Conservation (phyloP, 1,284 basidiomycete species). For the Sparassis latifolia region DNA sequence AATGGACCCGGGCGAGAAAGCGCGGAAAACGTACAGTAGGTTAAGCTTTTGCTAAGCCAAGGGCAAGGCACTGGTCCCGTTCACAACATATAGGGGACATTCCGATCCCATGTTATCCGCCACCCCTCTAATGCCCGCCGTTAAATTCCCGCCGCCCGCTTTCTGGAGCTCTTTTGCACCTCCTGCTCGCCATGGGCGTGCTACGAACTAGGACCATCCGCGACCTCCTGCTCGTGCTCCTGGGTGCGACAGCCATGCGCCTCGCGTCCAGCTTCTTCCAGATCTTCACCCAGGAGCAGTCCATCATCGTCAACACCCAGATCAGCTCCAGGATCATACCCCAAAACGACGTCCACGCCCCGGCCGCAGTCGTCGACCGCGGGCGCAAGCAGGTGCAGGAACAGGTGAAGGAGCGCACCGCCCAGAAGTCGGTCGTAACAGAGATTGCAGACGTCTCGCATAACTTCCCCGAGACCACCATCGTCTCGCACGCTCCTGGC, state of each 20-base stretch:
- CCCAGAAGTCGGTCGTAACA: neutral
- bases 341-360: slow-evolving; percentile 2
- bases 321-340: slow-evolving; percentile 14
- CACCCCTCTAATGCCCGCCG: too few species aligned
- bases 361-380: slow-evolving; percentile 3
- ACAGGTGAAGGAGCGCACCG: neutral
- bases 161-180: too few species aligned
- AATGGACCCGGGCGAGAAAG: too few species aligned
- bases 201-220: slow-evolving; percentile 26
- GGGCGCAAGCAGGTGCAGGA: neutral
- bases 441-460: slow-evolving; percentile 13
- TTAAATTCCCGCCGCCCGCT: too few species aligned
- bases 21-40: too few species aligned
- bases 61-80: too few species aligned
- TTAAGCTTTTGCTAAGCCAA: too few species aligned
- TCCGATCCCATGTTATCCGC: too few species aligned
- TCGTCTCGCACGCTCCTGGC: slow-evolving; percentile 63
- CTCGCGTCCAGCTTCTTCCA: slow-evolving; percentile 35
- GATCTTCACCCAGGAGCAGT: slow-evolving; percentile 24
- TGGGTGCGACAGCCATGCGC: slow-evolving; percentile 48
- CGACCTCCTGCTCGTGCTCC: slow-evolving; percentile 43
- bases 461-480: slow-evolving; percentile 41
- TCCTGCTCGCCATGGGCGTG: slow-evolving; percentile 11
- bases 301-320: slow-evolving; percentile 32
- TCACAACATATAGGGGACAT: too few species aligned